Evolutionary conservation across 192 early-diverging fungal genomes (phyloP).

Genomic region (Backusella tuberculispora): DNA sequence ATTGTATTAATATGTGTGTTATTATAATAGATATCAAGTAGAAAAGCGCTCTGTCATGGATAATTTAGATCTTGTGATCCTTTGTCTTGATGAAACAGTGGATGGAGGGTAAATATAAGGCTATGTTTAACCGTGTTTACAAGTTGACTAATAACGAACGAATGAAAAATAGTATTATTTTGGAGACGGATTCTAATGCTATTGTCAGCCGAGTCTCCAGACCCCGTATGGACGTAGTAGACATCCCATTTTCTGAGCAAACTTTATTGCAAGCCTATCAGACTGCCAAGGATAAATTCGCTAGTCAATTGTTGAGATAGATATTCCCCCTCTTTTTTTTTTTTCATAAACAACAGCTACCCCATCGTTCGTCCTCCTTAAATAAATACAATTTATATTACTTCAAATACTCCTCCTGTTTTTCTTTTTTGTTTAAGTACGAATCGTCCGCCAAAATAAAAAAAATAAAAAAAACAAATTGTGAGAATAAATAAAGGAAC

Average conservation of each 20-base stretch:
- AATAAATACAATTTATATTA: constrained; percentile 15
- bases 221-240: constrained; percentile 69
- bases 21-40: constrained; percentile 71
- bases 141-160: not conserved
- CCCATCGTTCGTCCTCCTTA: constrained; percentile 1
- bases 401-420: not conserved
- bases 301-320: constrained; percentile 65
- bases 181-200: constrained; percentile 76
- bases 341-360: not conserved
- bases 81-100: constrained; percentile 92
- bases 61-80: constrained; percentile 88
- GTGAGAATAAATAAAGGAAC: constrained; percentile 1
- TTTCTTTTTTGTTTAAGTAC: not conserved
- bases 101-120: constrained; percentile 80
- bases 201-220: constrained; percentile 80
- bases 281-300: constrained; percentile 76
- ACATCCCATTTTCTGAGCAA: constrained; percentile 80
- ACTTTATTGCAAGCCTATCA: constrained; percentile 75
- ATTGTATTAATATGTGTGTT: not conserved
- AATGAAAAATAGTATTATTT: constrained; percentile 56
- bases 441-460: too few species aligned
- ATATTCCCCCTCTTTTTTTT: not conserved
- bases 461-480: not conserved
- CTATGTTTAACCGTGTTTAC: too few species aligned
- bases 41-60: constrained; percentile 91